phyloP scores from a whole-genome alignment of 495 filamentous ascomycete genomes.

The Hypoxylon cercidicola region DNA sequence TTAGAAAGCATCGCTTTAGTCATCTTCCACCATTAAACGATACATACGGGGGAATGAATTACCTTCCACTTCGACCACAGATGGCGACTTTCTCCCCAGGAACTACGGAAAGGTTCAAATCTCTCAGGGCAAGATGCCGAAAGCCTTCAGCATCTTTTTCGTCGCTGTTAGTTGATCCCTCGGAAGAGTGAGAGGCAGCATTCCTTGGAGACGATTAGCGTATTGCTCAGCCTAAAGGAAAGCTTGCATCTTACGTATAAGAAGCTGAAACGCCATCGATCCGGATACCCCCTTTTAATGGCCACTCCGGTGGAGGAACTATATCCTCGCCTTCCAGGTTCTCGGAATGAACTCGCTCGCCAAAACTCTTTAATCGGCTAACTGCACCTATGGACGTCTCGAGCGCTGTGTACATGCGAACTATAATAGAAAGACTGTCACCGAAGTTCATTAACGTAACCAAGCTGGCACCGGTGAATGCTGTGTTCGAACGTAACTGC shows the following conservation, averaged over 20 bases:
- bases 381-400: slow-evolving; percentile 56
- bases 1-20: not conserved
- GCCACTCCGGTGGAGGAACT: slow-evolving; percentile 43
- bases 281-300: slow-evolving; percentile 37
- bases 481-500: slow-evolving; percentile 53
- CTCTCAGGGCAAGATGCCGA: slow-evolving; percentile 28
- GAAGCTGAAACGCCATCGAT: slow-evolving; percentile 46
- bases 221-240: not conserved
- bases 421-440: slow-evolving; percentile 34
- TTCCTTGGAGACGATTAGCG: slow-evolving; percentile 16
- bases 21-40: not conserved
- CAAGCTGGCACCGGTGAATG: slow-evolving; percentile 65
- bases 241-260: slow-evolving; percentile 35
- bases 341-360: slow-evolving; percentile 32
- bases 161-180: not conserved
- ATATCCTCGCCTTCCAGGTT: slow-evolving; percentile 51
- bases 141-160: not conserved
- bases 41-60: not conserved
- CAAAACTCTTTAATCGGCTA: slow-evolving; percentile 47
- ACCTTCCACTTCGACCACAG: slow-evolving; percentile 35
- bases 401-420: slow-evolving; percentile 44
- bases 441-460: slow-evolving; percentile 48
- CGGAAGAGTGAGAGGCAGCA: not conserved
- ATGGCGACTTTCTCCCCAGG: slow-evolving; percentile 39
- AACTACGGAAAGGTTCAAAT: slow-evolving; percentile 42